A percentile compares a stretch with the other conserved stretches of the same genome.
phyloP scores from a whole-genome alignment of 208 protist species.

The Leishmania lainsoni region DNA sequence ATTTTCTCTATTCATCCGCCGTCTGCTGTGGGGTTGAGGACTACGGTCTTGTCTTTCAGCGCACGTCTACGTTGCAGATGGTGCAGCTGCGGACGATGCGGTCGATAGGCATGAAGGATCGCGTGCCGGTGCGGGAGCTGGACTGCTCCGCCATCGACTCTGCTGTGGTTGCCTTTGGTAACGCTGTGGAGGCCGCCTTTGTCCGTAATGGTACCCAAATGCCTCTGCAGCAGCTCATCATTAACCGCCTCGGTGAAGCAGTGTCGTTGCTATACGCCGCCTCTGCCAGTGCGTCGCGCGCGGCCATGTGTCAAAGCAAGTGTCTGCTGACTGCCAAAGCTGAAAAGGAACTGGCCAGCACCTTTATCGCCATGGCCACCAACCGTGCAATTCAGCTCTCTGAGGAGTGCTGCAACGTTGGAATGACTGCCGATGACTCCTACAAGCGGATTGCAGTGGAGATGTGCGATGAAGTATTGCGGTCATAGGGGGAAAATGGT shows the following conservation, averaged over 20 bases:
- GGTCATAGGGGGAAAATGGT: conserved; percentile 21
- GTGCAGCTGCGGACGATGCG: conserved; percentile 71
- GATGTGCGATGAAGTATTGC: conserved; percentile 70
- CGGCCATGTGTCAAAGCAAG: conserved; percentile 72
- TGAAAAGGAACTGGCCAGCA: conserved; percentile 68
- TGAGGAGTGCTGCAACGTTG: conserved; percentile 72
- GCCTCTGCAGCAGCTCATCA: conserved; percentile 71
- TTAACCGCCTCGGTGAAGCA: conserved; percentile 84
- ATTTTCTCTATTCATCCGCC: conserved; percentile 79
- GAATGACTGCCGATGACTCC: conserved; percentile 81
- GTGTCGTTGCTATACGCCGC: conserved; percentile 79
- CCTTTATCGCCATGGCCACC: conserved; percentile 68
- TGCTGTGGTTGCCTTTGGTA: conserved; percentile 79
- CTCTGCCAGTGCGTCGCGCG: conserved; percentile 80
- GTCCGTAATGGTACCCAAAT: conserved; percentile 73
- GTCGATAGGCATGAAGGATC: conserved; percentile 62
- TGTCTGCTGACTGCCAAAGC: conserved; percentile 62
- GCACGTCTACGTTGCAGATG: conserved; percentile 83
- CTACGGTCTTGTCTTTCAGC: conserved; percentile 83
- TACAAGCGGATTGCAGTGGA: conserved; percentile 85
- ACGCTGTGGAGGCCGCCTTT: conserved; percentile 81
- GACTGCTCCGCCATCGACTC: conserved; percentile 71
- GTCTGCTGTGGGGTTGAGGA: conserved; percentile 87
- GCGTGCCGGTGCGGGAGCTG: conserved; percentile 69
- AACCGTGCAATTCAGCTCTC: conserved; percentile 51